Base-by-base conservation (phyloP, 495 filamentous ascomycete genomes). In the Pyrenula aspistea region DNA sequence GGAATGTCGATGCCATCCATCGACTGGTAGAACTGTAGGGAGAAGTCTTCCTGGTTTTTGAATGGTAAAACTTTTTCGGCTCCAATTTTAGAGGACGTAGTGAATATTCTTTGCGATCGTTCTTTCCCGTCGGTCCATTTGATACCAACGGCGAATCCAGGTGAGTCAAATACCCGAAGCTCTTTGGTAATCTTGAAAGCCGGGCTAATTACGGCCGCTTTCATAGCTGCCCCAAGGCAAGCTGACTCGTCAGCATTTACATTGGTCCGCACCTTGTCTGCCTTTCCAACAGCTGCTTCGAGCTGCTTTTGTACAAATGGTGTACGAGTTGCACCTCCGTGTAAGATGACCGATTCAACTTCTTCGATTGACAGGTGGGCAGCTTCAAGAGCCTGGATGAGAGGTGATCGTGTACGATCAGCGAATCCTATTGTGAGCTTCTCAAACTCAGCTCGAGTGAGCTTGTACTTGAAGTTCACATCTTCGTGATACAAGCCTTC, bases 181-280 rank as follows among this genome's bases (percentile, higher is more conserved):
- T 97, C 94, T 76, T 96, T 99, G 31, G 31, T 42, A 63, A 99
- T 94, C 54, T 88, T 83, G 79, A 99, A 99, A 65, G 84, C 90
- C 36, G 91, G 89, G 70, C 87, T 94, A 53, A 97, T 77, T 59
- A 84, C 84, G 52, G 94, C 94, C 24, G 86, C 94, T 66, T 89
- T 89, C 77, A 97, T 97, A 20, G 89, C 90, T 53, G 94, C 94
- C 61, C 94, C 94, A 69, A 99, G 95, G 15, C 95, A 93, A 53
- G 94, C 93, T 15, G 94, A 83, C 72, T 99, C 94, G 67, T 99
- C 94, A 24, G 91, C 85, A 70, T 99, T 99, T 62, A 99, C 94
- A 63, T 91, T 97, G 61, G 86, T 85, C 56, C 88, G 83, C 57
- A 99, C 76, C 74, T 95, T 96, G 53, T 84, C 81, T 3, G 81